Evolutionary conservation across 768 basidiomycete species (phyloP).

Genomic region (Auriculariales sp.): DNA sequence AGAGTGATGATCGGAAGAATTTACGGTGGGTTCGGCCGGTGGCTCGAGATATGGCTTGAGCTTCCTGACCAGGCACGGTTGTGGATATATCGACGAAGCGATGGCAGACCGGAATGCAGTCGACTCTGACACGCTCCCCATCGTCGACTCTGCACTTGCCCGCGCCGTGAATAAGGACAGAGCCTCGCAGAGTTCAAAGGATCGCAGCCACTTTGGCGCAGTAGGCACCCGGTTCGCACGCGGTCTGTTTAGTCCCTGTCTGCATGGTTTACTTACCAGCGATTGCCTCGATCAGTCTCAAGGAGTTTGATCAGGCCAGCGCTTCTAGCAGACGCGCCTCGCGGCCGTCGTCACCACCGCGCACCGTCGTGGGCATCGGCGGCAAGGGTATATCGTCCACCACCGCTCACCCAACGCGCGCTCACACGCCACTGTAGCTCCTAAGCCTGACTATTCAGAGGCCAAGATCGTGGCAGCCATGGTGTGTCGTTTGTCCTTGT

Average conservation of each 20-base stretch:
- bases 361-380: slow-evolving; percentile 78
- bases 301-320: slow-evolving; percentile 64
- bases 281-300: slow-evolving; percentile 20
- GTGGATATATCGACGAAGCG: no score
- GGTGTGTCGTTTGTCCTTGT: slow-evolving; percentile 28
- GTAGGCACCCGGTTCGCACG: not conserved
- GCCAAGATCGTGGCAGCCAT: slow-evolving; percentile 97
- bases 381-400: slow-evolving; percentile 48
- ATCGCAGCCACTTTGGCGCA: not conserved
- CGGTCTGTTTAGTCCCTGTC: not conserved
- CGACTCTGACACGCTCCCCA: not conserved
- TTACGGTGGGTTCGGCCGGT: no score
- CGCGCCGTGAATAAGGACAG: not conserved
- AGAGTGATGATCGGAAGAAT: no score
- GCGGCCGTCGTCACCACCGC: slow-evolving; percentile 62
- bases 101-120: not conserved
- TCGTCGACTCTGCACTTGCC: not conserved
- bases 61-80: no score
- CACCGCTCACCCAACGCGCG: slow-evolving; percentile 3
- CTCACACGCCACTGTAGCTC: slow-evolving; percentile 33
- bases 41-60: no score
- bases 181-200: not conserved
- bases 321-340: slow-evolving; percentile 57
- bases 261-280: not conserved
- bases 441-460: slow-evolving; percentile 96